phyloP scores from a whole-genome alignment of 306 rosid genomes.

The Malus sieversii region DNA sequence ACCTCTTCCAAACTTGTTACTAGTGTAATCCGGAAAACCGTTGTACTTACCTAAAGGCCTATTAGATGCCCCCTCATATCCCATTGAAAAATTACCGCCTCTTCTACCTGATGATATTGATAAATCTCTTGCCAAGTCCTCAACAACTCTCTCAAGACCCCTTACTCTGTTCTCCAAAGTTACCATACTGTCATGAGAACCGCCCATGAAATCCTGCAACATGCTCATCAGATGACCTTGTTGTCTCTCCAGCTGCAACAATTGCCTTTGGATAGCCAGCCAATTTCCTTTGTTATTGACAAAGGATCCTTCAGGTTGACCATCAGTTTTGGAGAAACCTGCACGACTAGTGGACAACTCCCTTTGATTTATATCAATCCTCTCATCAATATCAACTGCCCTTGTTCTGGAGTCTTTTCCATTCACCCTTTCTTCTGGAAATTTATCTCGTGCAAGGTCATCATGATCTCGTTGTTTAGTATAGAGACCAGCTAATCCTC shows the following conservation, averaged over 20 bases:
- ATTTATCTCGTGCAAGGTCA: conserved; percentile 45
- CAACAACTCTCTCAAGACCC: conserved; percentile 96
- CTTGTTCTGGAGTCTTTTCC: conserved; percentile 61
- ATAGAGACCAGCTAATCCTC: conserved; percentile 41
- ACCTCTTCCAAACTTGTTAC: conserved; percentile 69
- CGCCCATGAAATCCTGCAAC: conserved; percentile 99
- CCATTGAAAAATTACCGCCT: conserved; percentile 55
- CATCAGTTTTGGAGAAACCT: conserved; percentile 69
- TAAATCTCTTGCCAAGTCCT: conserved; percentile 90
- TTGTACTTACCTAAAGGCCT: conserved; percentile 72
- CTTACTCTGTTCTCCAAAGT: conserved; percentile 95
- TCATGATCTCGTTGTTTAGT: conserved; percentile 44
- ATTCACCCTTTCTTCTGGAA: conserved; percentile 55
- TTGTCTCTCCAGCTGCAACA: conserved; percentile 89
- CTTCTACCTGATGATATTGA: conserved; percentile 80
- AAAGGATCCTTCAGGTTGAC: conserved; percentile 74
- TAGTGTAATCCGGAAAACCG: conserved; percentile 65
- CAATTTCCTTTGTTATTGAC: conserved; percentile 82
- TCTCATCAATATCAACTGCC: conserved; percentile 46
- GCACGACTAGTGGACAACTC: conserved; percentile 62
- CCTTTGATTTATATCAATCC: conserved; percentile 52
- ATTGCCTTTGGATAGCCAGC: conserved; percentile 92
- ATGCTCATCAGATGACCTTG: conserved; percentile 95
- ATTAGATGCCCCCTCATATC: conserved; percentile 72
- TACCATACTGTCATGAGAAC: conserved; percentile 91